Evolutionary conservation across 139 green algal genomes (phyloP), one percentile per base, ranked within the genome.

Genomic region (Chlamydomonas schloesseri): DNA sequence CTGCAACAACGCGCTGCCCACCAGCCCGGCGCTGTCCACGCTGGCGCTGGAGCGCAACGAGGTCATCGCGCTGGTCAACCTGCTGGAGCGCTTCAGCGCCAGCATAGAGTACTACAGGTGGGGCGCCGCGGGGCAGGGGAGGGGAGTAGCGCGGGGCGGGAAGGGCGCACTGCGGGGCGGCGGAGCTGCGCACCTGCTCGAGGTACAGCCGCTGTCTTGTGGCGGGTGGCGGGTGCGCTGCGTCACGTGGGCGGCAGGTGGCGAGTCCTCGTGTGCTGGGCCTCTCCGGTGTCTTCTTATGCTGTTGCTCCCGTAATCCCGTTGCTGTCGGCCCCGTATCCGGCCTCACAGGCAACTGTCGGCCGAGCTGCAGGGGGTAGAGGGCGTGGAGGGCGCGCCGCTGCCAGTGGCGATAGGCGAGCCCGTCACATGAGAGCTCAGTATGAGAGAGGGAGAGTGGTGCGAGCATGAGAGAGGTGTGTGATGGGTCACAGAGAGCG

Each of bases 41-140:
- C 91, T 95, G 33, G 50, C 84, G 24, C 90, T 99, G 55, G 96
- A 99, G 73, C 89, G 97, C 24, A 99, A 99, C 82, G 97, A 99
- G 87, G 94, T 98, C 34, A 98, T 99, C 37, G 96, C 97, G 9
- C 90, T 99, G 29, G 82, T 99, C 83, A 99, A 99, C 88, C 86
- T 97, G 34, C 87, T 99, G 31, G 95, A 95, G 73, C 86, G 96
- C 46, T 92, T 99, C 60, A 94, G 93, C 18, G 78, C 91, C 24
- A 95, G 88, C 9, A 87, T 98, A 57, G 89, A 96, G 78, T 91
- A 84, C 57, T 93, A 95, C 87, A 75, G 85, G 31, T 83, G 60
- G 1, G n/a, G n/a, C n/a, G n/a, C n/a, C n/a, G 76, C 31, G 29
- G 23, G 36, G 42, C 13, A 8, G 37, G 71, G 37, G 71, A 2